Evolutionary conservation across 805 yeast species (phyloP), one percentile per base, ranked within the genome.

Genomic region (Wickerhamomyces bisporus): DNA sequence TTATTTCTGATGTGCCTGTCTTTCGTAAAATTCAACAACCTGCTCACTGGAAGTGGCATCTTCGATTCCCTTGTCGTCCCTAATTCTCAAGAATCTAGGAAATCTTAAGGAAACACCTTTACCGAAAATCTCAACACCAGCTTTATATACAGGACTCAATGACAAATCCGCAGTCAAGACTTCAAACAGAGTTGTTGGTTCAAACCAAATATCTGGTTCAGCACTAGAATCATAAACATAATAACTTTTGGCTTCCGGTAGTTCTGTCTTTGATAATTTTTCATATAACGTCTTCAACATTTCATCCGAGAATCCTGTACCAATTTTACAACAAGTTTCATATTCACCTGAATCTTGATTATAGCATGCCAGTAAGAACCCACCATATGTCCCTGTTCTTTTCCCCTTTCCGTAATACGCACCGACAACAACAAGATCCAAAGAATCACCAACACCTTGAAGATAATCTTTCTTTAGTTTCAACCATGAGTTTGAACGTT

Each of bases 301-400:
- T 47, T 82, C 97, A 48, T 93, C 98, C 29, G 88, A 77, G 55
- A 93, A 93, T 0, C 98, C 98, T 1, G 98, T 93, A 34, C 98
- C 98, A 39, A 94, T 89, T 59, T 93, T 93, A 65, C 98, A 93
- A 30, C 95, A 82, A 0, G 97, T 85, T 60, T 93, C 98, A 57
- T 75, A 87, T 53, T 89, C 97, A 17, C 94, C 98, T 0, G 87
- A 75, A 41, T 91, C 96, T 39, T 79, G 79, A 53, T 93, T 93
- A 56, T 87, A 91, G 23, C 94, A 82, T 0, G 95, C 98, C 35
- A 93, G 67, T 28, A 93, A 61, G 54, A 89, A 93, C 3, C 98
- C 98, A 36, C 98, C 98, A 58, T 91, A 93, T 43, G 83, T 74
- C 10, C 95, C 96, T 0, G 98, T 89, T 55, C 98, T 75, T 61